Base-by-base conservation (phyloP, 2,329 filamentous ascomycete species). In the Fusarium subtropicale region DNA sequence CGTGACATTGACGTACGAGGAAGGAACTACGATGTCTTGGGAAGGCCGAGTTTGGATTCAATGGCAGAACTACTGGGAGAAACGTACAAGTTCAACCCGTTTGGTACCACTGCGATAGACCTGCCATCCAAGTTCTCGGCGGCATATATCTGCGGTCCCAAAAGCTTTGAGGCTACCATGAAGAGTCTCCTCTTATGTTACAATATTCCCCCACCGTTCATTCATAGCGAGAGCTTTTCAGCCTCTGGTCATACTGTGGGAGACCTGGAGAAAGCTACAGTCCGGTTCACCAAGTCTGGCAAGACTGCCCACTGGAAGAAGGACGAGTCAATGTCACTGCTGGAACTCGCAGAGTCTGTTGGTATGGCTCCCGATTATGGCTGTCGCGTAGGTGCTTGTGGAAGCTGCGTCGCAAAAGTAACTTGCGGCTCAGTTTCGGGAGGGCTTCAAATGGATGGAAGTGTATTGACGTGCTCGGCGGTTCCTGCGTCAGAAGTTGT, bases 271-370 rank as follows among this genome's bases (percentile, higher is more conserved):
- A 46, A 30, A n/a, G 51, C 56, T n/a, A 45, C n/a, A 30, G 50
- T 59, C 4, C 56, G 20, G 10, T 59, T 59, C 18, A 38, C 33
- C 13, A 59, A 56, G 50, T 59, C 56, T 11, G 30, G 30, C 12
- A 59, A 56, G 51, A 31, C 33, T 31, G 39, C 24, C 8, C 26
- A 46, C 16, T 59, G 56, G 56, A 18, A 56, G 24, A 59, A 38
- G 15, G 22, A 20, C 2, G 55, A 31, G 9, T 30, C 50, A 4
- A 39, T 59, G 50, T 45, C 50, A 10, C 16, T 59, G 4, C 13
- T 59, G 50, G 50, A 59, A 11, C 56, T 56, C 34, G 50, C 56
- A 16, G 56, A 59, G 20, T 59, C 56, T 28, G 41, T 59, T 22
- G 51, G 56, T 3, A 16, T 59, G 41, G 7, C 33, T 8, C 56